Conservation (phyloP, 1,284 basidiomycete species). For the Rhizoctonia solani region DNA sequence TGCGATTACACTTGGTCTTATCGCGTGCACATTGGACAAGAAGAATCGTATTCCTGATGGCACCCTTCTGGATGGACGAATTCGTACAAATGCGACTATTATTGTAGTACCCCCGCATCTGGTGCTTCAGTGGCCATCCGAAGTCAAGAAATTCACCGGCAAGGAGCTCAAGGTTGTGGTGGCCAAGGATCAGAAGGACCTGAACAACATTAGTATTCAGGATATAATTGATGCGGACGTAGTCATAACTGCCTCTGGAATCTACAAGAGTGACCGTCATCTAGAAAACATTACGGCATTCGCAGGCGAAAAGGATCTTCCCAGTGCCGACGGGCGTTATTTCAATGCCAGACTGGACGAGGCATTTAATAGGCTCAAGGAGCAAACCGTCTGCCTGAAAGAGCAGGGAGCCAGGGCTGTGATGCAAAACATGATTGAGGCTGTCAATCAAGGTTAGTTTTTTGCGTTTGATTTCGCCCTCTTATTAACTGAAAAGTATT, state of each 20-base stretch:
- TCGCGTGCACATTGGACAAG: constrained; percentile 66
- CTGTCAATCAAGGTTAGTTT: constrained; percentile 59
- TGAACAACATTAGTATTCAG: constrained; percentile 78
- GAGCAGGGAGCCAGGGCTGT: constrained; percentile 65
- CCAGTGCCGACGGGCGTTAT: constrained; percentile 78
- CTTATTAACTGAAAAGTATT: constrained; percentile 23
- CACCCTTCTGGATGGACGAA: constrained; percentile 61
- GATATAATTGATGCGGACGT: constrained; percentile 83
- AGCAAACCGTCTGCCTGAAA: constrained; percentile 69
- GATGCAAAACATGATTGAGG: constrained; percentile 62
- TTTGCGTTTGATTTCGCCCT: neutral
- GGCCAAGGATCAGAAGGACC: constrained; percentile 70
- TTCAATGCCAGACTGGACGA: constrained; percentile 79
- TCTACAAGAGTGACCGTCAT: constrained; percentile 80
- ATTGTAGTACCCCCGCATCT: constrained; percentile 90
- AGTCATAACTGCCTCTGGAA: constrained; percentile 82
- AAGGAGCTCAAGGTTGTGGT: constrained; percentile 67
- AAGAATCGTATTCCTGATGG: constrained; percentile 60
- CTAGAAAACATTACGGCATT: constrained; percentile 74
- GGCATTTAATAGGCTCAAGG: constrained; percentile 59
- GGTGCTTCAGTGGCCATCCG: constrained; percentile 86
- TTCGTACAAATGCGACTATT: constrained; percentile 77
- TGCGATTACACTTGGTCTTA: constrained; percentile 88
- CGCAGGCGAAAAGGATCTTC: constrained; percentile 66
- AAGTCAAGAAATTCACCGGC: constrained; percentile 79